A percentile compares a stretch with the other conserved stretches of the same genome.
Conservation (phyloP, 1,284 basidiomycete genomes). For the Cryptococcus depauperatus region DNA sequence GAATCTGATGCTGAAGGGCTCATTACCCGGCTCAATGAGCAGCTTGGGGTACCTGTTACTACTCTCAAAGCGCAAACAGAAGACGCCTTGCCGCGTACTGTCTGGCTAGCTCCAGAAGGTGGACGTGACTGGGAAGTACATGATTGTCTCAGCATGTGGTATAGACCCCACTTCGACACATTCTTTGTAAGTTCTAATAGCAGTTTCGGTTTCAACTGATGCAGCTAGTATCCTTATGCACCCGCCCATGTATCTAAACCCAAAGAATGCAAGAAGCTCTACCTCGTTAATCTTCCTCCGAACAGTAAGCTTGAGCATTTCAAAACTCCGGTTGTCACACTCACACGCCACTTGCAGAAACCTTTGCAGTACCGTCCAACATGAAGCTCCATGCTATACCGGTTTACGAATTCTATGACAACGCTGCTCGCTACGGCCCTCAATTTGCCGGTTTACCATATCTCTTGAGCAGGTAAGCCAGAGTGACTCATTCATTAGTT, state of each 20-base stretch:
- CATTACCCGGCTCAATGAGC: slow-evolving; percentile 75
- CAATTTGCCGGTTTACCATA: slow-evolving; percentile 92
- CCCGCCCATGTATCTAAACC: slow-evolving; percentile 95
- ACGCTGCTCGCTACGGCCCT: slow-evolving; percentile 87
- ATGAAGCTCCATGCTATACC: slow-evolving; percentile 97
- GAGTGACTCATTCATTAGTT: too few relatives aligned
- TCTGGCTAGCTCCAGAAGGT: slow-evolving; percentile 45
- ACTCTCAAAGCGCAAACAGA: not conserved
- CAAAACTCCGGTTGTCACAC: not conserved
- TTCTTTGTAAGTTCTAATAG: slow-evolving; percentile 70
- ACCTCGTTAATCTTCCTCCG: slow-evolving; percentile 89
- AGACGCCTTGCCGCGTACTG: not conserved
- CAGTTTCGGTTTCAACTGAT: not conserved
- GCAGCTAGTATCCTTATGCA: slow-evolving; percentile 83
- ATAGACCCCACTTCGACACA: slow-evolving; percentile 93
- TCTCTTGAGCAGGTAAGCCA: slow-evolving; percentile 73
- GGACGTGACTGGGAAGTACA: slow-evolving; percentile 86
- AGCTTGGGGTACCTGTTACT: slow-evolving; percentile 54
- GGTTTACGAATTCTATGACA: slow-evolving; percentile 94
- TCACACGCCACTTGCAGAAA: slow-evolving; percentile 53
- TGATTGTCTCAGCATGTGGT: slow-evolving; percentile 93
- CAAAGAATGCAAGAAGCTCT: slow-evolving; percentile 96
- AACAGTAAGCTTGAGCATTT: slow-evolving; percentile 55
- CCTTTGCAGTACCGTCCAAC: slow-evolving; percentile 92
- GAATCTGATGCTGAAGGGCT: slow-evolving; percentile 88